phyloP scores from a whole-genome alignment of 176 grass and related monocot species.

The Eleusine indica region DNA sequence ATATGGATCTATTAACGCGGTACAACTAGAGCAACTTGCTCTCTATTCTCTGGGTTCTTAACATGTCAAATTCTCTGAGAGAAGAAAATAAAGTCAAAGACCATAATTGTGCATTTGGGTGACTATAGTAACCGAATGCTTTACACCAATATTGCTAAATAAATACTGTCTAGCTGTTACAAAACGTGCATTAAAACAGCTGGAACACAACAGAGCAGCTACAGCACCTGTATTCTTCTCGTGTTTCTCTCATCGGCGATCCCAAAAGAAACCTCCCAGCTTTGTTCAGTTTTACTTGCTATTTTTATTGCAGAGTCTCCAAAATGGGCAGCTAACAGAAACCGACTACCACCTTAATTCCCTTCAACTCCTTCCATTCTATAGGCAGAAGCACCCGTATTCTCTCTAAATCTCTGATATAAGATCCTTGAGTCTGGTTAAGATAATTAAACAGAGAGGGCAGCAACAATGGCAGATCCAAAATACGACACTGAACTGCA shows the following conservation, averaged over 20 bases:
- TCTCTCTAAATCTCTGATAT: slow-evolving; percentile 29
- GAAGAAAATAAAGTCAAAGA: neutral
- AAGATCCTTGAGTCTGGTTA: slow-evolving; percentile 12
- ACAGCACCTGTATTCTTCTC: neutral
- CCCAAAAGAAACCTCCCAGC: slow-evolving; percentile 13
- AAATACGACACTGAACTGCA: slow-evolving; percentile 29
- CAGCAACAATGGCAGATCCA: slow-evolving; percentile 32
- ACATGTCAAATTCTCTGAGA: neutral
- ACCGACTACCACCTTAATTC: slow-evolving; percentile 12
- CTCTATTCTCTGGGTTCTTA: neutral
- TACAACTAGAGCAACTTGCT: neutral
- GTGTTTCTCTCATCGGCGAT: neutral
- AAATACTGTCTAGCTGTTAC: slow-evolving; percentile 23
- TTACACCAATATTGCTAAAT: slow-evolving; percentile 10
- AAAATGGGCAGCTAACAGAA: slow-evolving; percentile 19
- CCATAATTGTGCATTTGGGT: slow-evolving; percentile 4
- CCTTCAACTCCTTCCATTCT: slow-evolving; percentile 12
- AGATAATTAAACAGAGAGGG: slow-evolving; percentile 1
- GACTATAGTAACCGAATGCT: neutral
- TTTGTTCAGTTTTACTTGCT: slow-evolving; percentile 30
- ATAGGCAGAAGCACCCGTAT: neutral
- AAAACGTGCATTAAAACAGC: slow-evolving; percentile 34
- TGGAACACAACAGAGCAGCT: slow-evolving; percentile 5
- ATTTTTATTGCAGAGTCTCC: slow-evolving; percentile 48
- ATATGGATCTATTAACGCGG: neutral